Conservation (phyloP, 148 eudicot genomes). For the Camellia japonica region DNA sequence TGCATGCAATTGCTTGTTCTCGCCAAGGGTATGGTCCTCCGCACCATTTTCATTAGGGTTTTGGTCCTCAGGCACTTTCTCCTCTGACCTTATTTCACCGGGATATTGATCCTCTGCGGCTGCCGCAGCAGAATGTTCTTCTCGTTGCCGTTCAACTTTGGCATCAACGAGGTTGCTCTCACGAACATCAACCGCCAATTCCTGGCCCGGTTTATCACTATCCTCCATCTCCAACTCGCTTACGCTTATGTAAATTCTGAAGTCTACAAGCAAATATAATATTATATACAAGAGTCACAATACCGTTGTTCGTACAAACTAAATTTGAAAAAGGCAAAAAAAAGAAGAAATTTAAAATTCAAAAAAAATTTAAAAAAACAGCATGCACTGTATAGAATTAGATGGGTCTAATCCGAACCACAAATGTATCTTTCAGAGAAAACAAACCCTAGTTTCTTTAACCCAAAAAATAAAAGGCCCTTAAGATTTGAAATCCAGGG, state of each 20-base stretch:
- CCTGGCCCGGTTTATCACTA: conserved; percentile 20
- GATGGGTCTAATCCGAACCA: neutral
- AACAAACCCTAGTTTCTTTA: conserved; percentile 3
- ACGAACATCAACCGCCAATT: conserved; percentile 12
- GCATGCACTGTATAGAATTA: neutral
- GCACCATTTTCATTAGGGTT: conserved; percentile 14
- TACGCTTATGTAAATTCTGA: conserved; percentile 23
- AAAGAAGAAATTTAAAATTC: neutral
- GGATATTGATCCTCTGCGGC: conserved; percentile 16
- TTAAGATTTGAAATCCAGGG: neutral
- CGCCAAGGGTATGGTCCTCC: conserved; percentile 13
- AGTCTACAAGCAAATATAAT: conserved; percentile 9
- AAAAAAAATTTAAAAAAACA: neutral
- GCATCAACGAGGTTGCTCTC: conserved; percentile 11
- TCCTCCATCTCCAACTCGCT: conserved; percentile 44
- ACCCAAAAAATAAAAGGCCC: neutral
- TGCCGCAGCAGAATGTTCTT: conserved; percentile 12
- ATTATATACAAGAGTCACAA: neutral
- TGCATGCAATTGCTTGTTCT: conserved; percentile 12
- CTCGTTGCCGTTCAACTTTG: conserved; percentile 16
- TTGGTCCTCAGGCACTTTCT: conserved; percentile 15
- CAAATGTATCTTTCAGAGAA: neutral
- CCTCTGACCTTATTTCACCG: conserved; percentile 7
- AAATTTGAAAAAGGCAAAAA: neutral
- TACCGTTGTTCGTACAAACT: neutral